phyloP scores from a whole-genome alignment of 345 rosid species.

The Eucalyptus viminalis region DNA sequence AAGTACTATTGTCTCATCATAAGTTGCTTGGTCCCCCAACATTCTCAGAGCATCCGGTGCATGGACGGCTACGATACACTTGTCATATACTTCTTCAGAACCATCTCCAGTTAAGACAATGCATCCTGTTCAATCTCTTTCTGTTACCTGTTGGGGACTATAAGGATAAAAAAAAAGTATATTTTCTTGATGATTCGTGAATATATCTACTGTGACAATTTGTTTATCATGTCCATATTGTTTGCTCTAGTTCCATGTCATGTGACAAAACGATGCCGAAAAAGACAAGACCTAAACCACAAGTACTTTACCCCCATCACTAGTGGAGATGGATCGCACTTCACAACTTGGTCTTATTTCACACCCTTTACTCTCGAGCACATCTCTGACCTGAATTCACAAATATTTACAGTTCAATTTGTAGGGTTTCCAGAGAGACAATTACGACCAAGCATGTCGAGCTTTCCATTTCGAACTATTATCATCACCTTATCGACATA shows the following conservation, averaged over 20 bases:
- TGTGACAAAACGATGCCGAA: not conserved
- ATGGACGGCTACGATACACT: constrained; percentile 55
- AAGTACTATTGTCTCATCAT: constrained; percentile 57
- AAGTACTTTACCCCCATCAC: constrained; percentile 22
- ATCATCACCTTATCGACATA: constrained; percentile 54
- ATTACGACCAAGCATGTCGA: not conserved
- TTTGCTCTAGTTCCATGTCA: not conserved
- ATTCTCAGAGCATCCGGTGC: constrained; percentile 69
- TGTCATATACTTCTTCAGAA: constrained; percentile 21
- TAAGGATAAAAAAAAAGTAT: not conserved
- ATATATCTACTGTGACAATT: not conserved
- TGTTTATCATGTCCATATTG: not conserved
- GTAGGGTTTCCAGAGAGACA: not conserved
- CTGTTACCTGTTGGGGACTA: not conserved
- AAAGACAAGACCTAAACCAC: not conserved
- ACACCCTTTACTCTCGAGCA: constrained; percentile 53
- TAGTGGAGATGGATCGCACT: constrained; percentile 36
- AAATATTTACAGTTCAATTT: not conserved
- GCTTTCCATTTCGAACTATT: not conserved
- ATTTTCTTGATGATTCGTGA: not conserved
- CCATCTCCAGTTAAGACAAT: constrained; percentile 34
- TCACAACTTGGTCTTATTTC: constrained; percentile 45
- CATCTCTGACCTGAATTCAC: constrained; percentile 39
- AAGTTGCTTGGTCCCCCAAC: constrained; percentile 57
- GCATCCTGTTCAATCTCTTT: constrained; percentile 21